phyloP scores from a whole-genome alignment of 2,329 filamentous ascomycete species.

The Triangularia setosa region DNA sequence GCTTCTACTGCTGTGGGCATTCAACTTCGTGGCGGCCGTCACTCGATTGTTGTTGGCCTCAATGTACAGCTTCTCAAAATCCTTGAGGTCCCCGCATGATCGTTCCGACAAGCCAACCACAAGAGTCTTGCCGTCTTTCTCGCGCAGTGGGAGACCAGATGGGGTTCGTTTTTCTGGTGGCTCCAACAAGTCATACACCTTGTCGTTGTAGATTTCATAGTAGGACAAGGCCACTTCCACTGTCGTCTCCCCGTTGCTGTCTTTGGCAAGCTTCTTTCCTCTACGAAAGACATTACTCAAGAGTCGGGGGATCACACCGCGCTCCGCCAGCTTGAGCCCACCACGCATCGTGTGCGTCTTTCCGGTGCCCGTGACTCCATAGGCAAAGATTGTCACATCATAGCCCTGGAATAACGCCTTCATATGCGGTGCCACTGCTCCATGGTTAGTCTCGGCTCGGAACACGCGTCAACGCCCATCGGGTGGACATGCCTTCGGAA shows the following conservation, averaged over 20 bases:
- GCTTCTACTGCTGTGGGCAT: constrained; percentile 83
- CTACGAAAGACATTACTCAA: constrained; percentile 82
- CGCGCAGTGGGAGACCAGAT: constrained; percentile 74
- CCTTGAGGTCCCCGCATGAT: constrained; percentile 76
- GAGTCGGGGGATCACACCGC: constrained; percentile 82
- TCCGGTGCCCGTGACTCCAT: constrained; percentile 87
- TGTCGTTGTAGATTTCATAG: constrained; percentile 97
- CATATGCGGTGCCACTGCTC: constrained; percentile 75
- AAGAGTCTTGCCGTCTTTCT: constrained; percentile 81
- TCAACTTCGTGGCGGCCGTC: constrained; percentile 86
- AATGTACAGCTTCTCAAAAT: constrained; percentile 86
- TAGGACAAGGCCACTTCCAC: constrained; percentile 80
- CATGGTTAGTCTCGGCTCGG: constrained; percentile 18
- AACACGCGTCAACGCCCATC: constrained; percentile 24
- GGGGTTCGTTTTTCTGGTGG: constrained; percentile 80
- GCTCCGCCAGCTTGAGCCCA: constrained; percentile 77
- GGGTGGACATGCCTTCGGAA: constrained; percentile 63
- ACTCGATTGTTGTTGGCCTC: constrained; percentile 88
- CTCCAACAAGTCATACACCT: constrained; percentile 87
- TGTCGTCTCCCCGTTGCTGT: constrained; percentile 63
- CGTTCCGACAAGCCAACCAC: constrained; percentile 84
- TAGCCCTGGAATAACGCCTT: constrained; percentile 89
- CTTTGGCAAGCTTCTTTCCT: constrained; percentile 80
- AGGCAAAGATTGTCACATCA: constrained; percentile 86
- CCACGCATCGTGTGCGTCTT: constrained; percentile 97